Conservation (phyloP, 2,329 filamentous ascomycete species). For the Huntiella moniliformis region DNA sequence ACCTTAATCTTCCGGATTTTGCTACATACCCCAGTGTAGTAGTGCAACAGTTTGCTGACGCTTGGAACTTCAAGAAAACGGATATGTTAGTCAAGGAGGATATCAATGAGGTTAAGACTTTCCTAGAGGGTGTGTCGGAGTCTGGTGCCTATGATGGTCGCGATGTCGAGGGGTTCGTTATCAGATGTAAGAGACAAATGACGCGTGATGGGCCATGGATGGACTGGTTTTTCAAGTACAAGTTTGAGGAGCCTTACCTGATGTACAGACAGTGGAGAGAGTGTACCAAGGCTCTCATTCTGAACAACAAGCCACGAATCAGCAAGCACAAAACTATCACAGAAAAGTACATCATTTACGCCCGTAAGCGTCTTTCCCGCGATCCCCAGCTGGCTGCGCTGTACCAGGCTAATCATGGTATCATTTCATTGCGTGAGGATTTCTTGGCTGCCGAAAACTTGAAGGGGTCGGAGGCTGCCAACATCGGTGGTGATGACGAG, state of each 20-base stretch:
- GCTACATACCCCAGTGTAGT: constrained; percentile 63
- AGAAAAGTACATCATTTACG: constrained; percentile 74
- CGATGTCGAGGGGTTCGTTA: constrained; percentile 92
- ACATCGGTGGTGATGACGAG: constrained; percentile 38
- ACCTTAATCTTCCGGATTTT: constrained; percentile 86
- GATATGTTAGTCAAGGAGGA: constrained; percentile 62
- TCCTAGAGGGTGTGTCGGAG: constrained; percentile 70
- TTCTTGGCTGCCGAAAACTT: constrained; percentile 71
- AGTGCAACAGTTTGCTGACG: constrained; percentile 77
- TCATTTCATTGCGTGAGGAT: constrained; percentile 75
- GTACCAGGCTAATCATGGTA: constrained; percentile 82
- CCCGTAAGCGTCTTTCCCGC: constrained; percentile 49
- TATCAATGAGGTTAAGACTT: constrained; percentile 52
- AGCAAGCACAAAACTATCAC: constrained; percentile 84
- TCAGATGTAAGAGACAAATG: constrained; percentile 60
- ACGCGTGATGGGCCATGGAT: constrained; percentile 37
- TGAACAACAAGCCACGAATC: constrained; percentile 51
- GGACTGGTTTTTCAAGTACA: constrained; percentile 99
- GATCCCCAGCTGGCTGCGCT: constrained; percentile 48
- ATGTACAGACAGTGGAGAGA: constrained; percentile 99
- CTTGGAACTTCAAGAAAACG: constrained; percentile 87
- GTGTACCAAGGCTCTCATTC: constrained; percentile 78
- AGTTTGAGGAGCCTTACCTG: constrained; percentile 95
- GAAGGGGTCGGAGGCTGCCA: constrained; percentile 76
- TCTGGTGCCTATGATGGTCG: constrained; percentile 78